These are phyloP conservation scores for Aspergillus clavatus DNA, from an alignment of 2,329 filamentous ascomycete species.

Conservation along the genomic window DNA sequence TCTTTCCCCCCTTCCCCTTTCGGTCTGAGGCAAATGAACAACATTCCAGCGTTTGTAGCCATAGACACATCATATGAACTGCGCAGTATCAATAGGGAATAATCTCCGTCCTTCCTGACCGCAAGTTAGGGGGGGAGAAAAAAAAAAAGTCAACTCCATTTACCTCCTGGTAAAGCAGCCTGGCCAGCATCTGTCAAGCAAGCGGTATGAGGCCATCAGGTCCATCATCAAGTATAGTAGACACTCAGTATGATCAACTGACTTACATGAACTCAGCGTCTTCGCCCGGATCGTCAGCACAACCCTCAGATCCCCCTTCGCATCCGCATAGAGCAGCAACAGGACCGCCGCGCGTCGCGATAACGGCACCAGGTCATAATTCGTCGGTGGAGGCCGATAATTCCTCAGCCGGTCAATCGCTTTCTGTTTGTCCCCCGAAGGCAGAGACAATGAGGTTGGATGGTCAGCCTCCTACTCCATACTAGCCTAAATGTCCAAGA, in stretches of 20 bases:
- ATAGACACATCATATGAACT: neutral
- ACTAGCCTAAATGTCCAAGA: too few species aligned
- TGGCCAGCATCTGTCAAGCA: conserved; percentile 62
- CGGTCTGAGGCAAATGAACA: neutral
- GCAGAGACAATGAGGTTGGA: neutral
- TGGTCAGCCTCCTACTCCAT: too few species aligned
- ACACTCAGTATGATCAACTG: conserved; percentile 2
- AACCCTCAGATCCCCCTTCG: conserved; percentile 67
- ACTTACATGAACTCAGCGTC: conserved; percentile 53
- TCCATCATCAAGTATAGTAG: too few species aligned
- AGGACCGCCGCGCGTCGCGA: conserved; percentile 77
- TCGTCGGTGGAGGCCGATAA: conserved; percentile 54
- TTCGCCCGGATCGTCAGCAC: conserved; percentile 59
- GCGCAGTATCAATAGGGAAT: neutral
- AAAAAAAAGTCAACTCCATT: too few species aligned
- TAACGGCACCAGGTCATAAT: conserved; percentile 53
- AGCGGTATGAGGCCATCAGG: neutral
- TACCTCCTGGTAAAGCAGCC: conserved; percentile 79
- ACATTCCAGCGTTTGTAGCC: neutral
- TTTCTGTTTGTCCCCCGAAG: conserved; percentile 30
- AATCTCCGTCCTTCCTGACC: neutral
- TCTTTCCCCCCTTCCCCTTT: too few species aligned
- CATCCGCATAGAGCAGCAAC: conserved; percentile 81
- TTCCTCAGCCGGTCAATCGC: conserved; percentile 54
- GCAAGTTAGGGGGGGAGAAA: neutral